Evolutionary conservation across 2,329 filamentous ascomycete species (phyloP), one percentile per base, ranked within the genome.

Genomic region (Aureobasidium vineae): DNA sequence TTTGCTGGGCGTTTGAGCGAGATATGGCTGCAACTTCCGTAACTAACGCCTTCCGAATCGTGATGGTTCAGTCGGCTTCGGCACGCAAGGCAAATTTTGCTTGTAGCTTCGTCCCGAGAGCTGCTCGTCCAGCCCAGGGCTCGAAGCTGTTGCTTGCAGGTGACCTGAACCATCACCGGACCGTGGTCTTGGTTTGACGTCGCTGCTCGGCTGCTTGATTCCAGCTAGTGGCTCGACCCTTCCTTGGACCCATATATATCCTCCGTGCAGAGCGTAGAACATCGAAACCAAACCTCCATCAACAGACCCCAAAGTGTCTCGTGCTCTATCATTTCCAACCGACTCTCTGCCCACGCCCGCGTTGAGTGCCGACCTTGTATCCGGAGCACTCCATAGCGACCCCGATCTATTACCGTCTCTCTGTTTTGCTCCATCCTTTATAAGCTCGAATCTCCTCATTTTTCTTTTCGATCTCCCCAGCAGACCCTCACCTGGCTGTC

Each of bases 231-330:
- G 59, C 59, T 49, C 45, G 47, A 50, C 47, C 59, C 31, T 54
- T 33, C 26, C 33, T 11, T 38, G 26, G 66, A 67, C 66, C 66
- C 66, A 67, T 67, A 64, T 67, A 67, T 67, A 67, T 50, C 31
- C 23, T 50, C 57, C 50, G 49, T 56, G 56, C 47, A 57, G 43
- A 36, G 47, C 40, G 59, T 50, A 64, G 52, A 57, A 53, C 63
- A 57, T 65, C 61, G 61, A 64, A 43, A 53, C 36, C 61, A 64
- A 64, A 64, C 41, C 23, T 54, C 53, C 52, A 52, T 45, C 65
- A 56, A 49, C 57, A 59, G 66, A 64, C 66, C 66, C 52, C 23
- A 41, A 57, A 56, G 52, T 64, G 66, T 67, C 66, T 63, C 66
- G 66, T 67, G 66, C 66, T 56, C 41, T 36, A 54, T 56, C 52